Percentiles rank a stretch among this genome's conserved stretches.
Conservation (phyloP, 371 early-diverging fungal genomes). For the Parasitella parasitica region DNA sequence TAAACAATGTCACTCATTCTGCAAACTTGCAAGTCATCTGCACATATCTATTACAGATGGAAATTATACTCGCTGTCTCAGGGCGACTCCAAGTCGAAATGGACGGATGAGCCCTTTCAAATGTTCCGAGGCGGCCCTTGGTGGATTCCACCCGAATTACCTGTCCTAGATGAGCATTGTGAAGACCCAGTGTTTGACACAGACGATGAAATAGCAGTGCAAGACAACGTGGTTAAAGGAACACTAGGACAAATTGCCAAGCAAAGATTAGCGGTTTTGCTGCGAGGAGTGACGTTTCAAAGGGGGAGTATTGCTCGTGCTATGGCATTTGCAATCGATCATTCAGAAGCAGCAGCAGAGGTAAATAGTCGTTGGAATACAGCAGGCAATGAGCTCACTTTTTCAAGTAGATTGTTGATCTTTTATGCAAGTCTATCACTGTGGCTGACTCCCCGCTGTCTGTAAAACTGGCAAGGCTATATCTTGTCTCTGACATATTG, state of each 20-base stretch:
- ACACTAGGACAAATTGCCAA: constrained; percentile 61
- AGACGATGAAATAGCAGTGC: constrained; percentile 58
- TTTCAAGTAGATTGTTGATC: constrained; percentile 60
- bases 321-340: constrained; percentile 89
- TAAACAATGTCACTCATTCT: neutral
- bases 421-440: constrained; percentile 64
- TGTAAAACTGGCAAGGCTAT: constrained; percentile 73
- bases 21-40: constrained; percentile 58
- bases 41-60: constrained; percentile 93
- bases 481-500: constrained; percentile 83
- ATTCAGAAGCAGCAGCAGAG: constrained; percentile 81
- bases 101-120: constrained; percentile 81
- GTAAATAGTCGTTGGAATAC: constrained; percentile 23
- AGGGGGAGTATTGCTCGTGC: constrained; percentile 74
- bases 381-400: neutral
- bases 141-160: constrained; percentile 86
- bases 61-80: constrained; percentile 86
- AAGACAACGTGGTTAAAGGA: constrained; percentile 53
- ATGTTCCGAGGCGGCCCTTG: constrained; percentile 86
- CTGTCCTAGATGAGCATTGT: constrained; percentile 65
- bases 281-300: constrained; percentile 57
- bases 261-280: constrained; percentile 55
- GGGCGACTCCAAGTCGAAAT: constrained; percentile 74
- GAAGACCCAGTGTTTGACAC: constrained; percentile 40
- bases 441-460: constrained; percentile 60